Evolutionary conservation across 805 yeast species (phyloP), one percentile per base, ranked within the genome.

Genomic region (Myxozyma nipponensis): DNA sequence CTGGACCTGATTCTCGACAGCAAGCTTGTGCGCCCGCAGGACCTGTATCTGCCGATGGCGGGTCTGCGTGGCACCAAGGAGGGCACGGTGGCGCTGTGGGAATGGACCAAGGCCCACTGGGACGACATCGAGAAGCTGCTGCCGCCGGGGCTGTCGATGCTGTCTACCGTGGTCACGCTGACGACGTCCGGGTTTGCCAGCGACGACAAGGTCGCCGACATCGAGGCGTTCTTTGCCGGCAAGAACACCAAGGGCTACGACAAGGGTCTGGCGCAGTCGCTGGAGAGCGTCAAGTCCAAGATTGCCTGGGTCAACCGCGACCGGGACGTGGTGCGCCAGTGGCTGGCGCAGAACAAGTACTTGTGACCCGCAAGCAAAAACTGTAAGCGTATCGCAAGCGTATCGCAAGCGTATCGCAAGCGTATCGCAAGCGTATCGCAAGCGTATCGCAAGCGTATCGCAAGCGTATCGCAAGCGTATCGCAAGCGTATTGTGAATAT

Each of bases 111-210:
- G 61, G 62, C 52, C 13, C 82, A 90, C 68, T 91, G 95, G 91
- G 88, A 80, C 50, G 76, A 72, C 40, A 64, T 91, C 53, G 69
- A 70, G 60, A 75, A 79, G 66, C 72, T 76, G 62, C 77, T 88
- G 65, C 96, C 97, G 45, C 87, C 95, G 15, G 84, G 87, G 10
- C 76, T 84, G 57, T 76, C 88, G 22, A 80, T 89, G 86, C 74
- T 91, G 61, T 84, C 91, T 19, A 73, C 83, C 18, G 82, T 93
- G 51, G 84, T 91, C 36, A 72, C 75, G 28, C 56, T 84, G 32
- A 70, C 82, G 42, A 76, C 86, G 36, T 69, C 81, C 22, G 80
- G 84, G 1, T 83, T 80, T 69, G 76, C 88, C 25, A 77, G 78
- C 47, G 66, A 68, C 34, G 77, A 73, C 30, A 70, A 69, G 48